Base-by-base conservation (phyloP, 257 asterid species). In the Datura wrightii region DNA sequence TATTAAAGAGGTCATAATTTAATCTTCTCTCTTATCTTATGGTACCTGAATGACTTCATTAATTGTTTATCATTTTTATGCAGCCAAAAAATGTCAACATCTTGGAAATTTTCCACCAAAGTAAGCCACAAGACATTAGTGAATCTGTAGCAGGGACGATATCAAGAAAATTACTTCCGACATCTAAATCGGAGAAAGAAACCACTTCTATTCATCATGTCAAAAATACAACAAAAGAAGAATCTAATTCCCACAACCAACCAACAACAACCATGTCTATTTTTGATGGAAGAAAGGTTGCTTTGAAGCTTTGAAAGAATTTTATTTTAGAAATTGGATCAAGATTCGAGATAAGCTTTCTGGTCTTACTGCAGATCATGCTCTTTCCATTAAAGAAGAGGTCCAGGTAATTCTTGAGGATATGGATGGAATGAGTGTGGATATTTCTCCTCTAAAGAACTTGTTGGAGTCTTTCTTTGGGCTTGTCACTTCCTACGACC, bases 151-250 rank as follows among this genome's bases (percentile, higher is more conserved):
- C 0, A 2, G 37, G 66, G 13, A 13, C 0, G 0, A 0, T 7
- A 11, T 59, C 66, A n/a, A n/a, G 66, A 3, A 3, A n/a, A n/a
- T 7, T 5, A n/a, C 0, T 59, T 59, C 4, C 0, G 36, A 2
- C 5, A 1, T 9, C 36, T 8, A 9, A 3, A 7, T 3, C 5
- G n/a, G 13, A 8, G 10, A 1, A 5, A 59, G 13, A 8, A 36
- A 2, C 11, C 2, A 59, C 36, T n/a, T 59, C 5, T 8, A n/a
- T n/a, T n/a, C 10, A 5, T n/a, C 34, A 1, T 59, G 13, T 0
- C 0, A n/a, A 0, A n/a, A 7, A 13, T 8, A 59, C 0, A 8
- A 0, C 14, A 19, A 59, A 19, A n/a, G 4, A 2, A 9, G 0
- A 1, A 59, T 3, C 10, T 3, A 1, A 3, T 59, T 8, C 66